phyloP scores from a whole-genome alignment of 805 yeast genomes.

The Yarrowia sp. region DNA sequence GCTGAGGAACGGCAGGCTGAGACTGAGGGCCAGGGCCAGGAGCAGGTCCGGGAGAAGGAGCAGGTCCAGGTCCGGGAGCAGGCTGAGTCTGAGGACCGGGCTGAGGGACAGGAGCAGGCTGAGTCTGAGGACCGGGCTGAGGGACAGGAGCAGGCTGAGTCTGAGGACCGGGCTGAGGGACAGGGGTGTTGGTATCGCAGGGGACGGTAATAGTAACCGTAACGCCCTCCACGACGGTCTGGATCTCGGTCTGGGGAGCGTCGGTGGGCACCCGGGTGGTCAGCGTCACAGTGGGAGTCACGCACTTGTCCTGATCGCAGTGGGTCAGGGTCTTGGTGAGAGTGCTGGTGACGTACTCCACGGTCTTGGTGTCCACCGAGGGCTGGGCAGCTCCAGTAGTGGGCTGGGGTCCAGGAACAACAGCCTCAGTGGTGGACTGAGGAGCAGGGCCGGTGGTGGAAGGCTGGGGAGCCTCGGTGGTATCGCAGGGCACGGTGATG shows the following conservation, averaged over 20 bases:
- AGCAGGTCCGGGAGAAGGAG: neutral
- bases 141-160: neutral
- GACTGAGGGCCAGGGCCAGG: constrained; percentile 13
- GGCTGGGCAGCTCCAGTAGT: neutral
- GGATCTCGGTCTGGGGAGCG: constrained; percentile 2
- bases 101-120: constrained; percentile 1
- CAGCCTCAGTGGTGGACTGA: constrained; percentile 4
- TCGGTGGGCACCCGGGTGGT: constrained; percentile 31
- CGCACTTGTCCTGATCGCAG: constrained; percentile 11
- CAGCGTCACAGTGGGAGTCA: constrained; percentile 11
- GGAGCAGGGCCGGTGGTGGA: neutral
- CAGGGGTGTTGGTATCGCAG: constrained; percentile 29
- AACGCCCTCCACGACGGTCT: constrained; percentile 14
- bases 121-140: neutral
- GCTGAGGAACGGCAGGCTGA: constrained; percentile 6
- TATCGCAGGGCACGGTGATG: constrained; percentile 35
- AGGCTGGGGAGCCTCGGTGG: constrained; percentile 15
- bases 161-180: neutral
- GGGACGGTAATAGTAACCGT: constrained; percentile 21
- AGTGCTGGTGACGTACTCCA: constrained; percentile 14
- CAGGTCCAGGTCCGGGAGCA: neutral
- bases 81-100: neutral
- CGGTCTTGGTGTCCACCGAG: no score
- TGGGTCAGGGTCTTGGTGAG: constrained; percentile 16
- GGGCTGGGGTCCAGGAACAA: constrained; percentile 7